Evolutionary conservation across 2,329 filamentous ascomycete genomes (phyloP).

Genomic region (Amesomyces nigricolor): DNA sequence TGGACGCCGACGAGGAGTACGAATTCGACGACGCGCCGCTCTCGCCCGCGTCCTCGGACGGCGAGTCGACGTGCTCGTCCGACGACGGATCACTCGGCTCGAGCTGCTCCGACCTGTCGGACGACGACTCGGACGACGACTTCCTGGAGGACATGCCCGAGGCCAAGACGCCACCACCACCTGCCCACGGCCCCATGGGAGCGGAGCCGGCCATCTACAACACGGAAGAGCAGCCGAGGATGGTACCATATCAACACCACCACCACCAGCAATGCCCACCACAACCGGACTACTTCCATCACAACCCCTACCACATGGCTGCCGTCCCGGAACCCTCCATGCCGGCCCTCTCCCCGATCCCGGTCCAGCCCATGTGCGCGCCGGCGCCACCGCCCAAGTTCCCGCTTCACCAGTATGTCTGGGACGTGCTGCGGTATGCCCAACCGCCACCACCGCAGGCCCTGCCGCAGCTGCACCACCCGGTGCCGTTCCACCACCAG

Average conservation of each 20-base stretch:
- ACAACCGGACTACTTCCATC: constrained; percentile 43
- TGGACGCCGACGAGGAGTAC: constrained; percentile 31
- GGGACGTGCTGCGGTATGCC: constrained; percentile 48
- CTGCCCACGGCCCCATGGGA: constrained; percentile 18
- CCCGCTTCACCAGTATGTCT: constrained; percentile 40
- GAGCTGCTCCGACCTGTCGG: constrained; percentile 45
- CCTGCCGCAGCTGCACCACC: constrained; percentile 42
- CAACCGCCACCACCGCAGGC: constrained; percentile 32
- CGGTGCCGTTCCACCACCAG: constrained; percentile 48
- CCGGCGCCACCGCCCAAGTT: constrained; percentile 37
- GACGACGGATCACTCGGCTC: constrained; percentile 53
- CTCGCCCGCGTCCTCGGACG: constrained; percentile 45
- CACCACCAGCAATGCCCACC: constrained; percentile 27
- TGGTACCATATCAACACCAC: constrained; percentile 31
- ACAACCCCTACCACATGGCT: constrained; percentile 36
- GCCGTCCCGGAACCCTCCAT: constrained; percentile 30
- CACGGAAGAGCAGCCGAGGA: constrained; percentile 40
- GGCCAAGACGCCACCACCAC: constrained; percentile 37
- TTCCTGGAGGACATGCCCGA: constrained; percentile 39
- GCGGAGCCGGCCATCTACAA: constrained; percentile 38
- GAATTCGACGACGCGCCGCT: constrained; percentile 41
- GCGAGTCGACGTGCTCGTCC: constrained; percentile 42
- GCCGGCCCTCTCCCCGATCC: neutral
- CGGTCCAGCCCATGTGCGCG: constrained; percentile 35
- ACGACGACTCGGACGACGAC: constrained; percentile 36